Evolutionary conservation across 2,329 filamentous ascomycete species (phyloP).

Genomic region (Diaporthe amygdali): DNA sequence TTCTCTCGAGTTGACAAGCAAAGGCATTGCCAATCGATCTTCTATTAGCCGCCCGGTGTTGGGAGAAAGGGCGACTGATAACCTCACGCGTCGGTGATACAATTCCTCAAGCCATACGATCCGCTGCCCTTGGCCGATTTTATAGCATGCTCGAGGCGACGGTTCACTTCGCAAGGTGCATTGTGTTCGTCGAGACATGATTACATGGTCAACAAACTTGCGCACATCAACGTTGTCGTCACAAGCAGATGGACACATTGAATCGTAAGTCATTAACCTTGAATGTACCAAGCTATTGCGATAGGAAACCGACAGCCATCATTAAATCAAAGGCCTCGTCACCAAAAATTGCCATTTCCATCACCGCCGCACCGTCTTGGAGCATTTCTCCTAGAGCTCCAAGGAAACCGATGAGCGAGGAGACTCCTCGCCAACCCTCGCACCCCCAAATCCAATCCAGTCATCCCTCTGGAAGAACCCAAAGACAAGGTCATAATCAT

Average conservation of each 20-base stretch:
- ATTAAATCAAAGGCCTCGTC: not conserved
- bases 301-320: not conserved
- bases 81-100: too few relatives aligned
- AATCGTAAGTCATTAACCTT: not conserved
- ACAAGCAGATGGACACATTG: not conserved
- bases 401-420: not conserved
- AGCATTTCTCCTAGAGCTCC: not conserved
- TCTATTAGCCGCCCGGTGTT: too few relatives aligned
- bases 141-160: too few relatives aligned
- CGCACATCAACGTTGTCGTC: not conserved
- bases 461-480: conserved; percentile 93
- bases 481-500: conserved; percentile 97
- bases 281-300: not conserved
- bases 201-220: too few relatives aligned
- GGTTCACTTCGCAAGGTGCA: too few relatives aligned
- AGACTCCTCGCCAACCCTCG: conserved; percentile 58
- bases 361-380: not conserved
- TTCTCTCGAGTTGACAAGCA: too few relatives aligned
- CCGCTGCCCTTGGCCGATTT: too few relatives aligned
- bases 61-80: too few relatives aligned
- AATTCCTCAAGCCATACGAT: too few relatives aligned
- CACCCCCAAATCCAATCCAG: conserved; percentile 62
- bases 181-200: too few relatives aligned
- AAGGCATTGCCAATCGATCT: too few relatives aligned
- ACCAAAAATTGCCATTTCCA: not conserved